These are phyloP conservation scores for Trichoderma koningiopsis DNA, from an alignment of 2,329 filamentous ascomycete species.

Conservation along the genomic window DNA sequence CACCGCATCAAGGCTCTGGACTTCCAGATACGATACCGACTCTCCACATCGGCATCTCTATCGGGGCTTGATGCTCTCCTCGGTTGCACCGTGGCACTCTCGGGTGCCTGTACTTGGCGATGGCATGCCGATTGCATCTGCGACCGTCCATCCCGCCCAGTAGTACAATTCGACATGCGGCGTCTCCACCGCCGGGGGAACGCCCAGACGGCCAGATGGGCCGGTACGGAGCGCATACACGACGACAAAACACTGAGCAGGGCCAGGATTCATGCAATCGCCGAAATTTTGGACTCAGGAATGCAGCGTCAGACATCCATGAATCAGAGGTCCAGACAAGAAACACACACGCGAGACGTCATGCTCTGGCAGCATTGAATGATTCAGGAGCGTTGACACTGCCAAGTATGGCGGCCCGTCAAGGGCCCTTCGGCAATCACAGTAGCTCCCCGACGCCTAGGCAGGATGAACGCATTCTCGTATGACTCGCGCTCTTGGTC, in stretches of 20 bases:
- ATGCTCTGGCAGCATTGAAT: not conserved
- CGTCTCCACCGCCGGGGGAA: not conserved
- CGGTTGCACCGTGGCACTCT: not conserved
- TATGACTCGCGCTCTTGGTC: not conserved
- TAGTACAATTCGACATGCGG: not conserved
- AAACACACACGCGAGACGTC: not conserved
- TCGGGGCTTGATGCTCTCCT: not conserved
- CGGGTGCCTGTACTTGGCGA: not conserved
- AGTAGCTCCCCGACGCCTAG: not conserved
- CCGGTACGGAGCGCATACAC: conserved; percentile 9
- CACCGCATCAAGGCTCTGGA: not conserved
- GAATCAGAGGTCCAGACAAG: not conserved
- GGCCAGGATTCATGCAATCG: conserved; percentile 1
- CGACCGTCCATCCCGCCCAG: conserved; percentile 1
- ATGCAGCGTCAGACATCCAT: not conserved
- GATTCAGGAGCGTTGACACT: not conserved
- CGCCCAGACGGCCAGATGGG: not conserved
- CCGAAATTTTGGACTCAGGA: not conserved
- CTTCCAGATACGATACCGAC: not conserved
- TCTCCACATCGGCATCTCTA: not conserved
- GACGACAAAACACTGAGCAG: not conserved
- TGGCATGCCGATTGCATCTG: not conserved
- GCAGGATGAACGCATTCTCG: conserved; percentile 4
- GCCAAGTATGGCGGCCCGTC: not conserved
- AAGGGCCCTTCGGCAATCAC: not conserved